Conservation (phyloP, 768 basidiomycete genomes). For the Cystobasidium ongulense region DNA sequence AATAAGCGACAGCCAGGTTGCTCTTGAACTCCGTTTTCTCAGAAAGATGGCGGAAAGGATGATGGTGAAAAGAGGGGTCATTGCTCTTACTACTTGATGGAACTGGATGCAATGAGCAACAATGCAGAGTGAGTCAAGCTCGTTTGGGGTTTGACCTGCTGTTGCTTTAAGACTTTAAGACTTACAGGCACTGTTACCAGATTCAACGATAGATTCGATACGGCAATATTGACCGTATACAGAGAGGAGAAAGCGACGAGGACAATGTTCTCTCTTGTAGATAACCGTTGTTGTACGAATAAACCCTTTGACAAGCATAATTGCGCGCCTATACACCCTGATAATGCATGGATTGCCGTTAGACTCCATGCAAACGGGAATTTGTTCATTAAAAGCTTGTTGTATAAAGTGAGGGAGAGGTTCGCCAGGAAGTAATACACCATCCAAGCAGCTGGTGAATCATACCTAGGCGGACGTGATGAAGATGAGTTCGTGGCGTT, state of each 20-base stretch:
- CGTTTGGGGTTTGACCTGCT: background rate
- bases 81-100: conserved; percentile 90
- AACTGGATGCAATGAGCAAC: conserved; percentile 53
- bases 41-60: conserved; percentile 64
- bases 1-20: conserved; percentile 63
- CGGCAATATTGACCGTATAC: conserved; percentile 87
- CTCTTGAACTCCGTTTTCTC: conserved; percentile 54
- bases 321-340: conserved; percentile 71
- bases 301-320: conserved; percentile 55
- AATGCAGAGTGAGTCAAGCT: background rate
- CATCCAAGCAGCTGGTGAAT: conserved; percentile 53
- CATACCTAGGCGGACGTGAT: conserved; percentile 8
- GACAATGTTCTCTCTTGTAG: conserved; percentile 53
- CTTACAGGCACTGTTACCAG: conserved; percentile 43
- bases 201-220: conserved; percentile 66
- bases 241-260: conserved; percentile 75
- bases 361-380: conserved; percentile 96
- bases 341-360: conserved; percentile 62
- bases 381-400: conserved; percentile 80
- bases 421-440: conserved; percentile 80
- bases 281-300: conserved; percentile 56
- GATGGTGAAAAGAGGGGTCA: conserved; percentile 87
- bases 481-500: background rate
- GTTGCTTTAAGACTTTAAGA: background rate
- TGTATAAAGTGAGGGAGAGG: conserved; percentile 83